Evolutionary conservation across 1,284 basidiomycete genomes (phyloP).

Genomic region (Ustilago curta): DNA sequence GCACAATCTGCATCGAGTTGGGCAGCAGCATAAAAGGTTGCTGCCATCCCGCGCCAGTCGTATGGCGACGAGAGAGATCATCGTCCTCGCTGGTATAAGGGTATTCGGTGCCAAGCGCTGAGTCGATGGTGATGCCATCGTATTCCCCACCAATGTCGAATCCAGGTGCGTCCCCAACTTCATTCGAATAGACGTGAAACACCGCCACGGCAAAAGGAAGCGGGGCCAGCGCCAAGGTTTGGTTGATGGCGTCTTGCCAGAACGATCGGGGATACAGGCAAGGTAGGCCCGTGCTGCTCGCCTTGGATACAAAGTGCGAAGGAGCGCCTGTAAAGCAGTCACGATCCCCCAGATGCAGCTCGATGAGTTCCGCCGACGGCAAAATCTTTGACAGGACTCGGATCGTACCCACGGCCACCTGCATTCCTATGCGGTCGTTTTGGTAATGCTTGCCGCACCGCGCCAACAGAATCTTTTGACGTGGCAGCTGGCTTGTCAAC

Average conservation of each 20-base stretch:
- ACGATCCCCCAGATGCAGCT: slow-evolving; percentile 34
- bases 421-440: slow-evolving; percentile 31
- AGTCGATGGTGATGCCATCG: slow-evolving; percentile 22
- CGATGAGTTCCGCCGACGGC: slow-evolving; percentile 27
- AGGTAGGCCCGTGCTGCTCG: slow-evolving; percentile 37
- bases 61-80: slow-evolving; percentile 20
- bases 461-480: slow-evolving; percentile 21
- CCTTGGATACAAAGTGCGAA: slow-evolving; percentile 35
- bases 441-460: slow-evolving; percentile 48
- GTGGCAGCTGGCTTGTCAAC: slow-evolving; percentile 20
- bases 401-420: slow-evolving; percentile 23
- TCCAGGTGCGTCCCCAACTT: slow-evolving; percentile 35
- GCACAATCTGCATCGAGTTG: slow-evolving; percentile 22
- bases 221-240: slow-evolving; percentile 13
- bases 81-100: slow-evolving; percentile 35
- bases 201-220: slow-evolving; percentile 40
- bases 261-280: slow-evolving; percentile 43
- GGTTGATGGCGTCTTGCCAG: slow-evolving; percentile 26
- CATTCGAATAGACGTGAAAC: slow-evolving; percentile 37
- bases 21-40: slow-evolving; percentile 37
- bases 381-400: slow-evolving; percentile 18
- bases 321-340: slow-evolving; percentile 33
- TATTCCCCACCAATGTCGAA: slow-evolving; percentile 43
- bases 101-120: slow-evolving; percentile 19
- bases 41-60: slow-evolving; percentile 47